These are phyloP conservation scores for Caloboletus firmus DNA, from an alignment of 1,284 basidiomycete genomes.

Conservation along the genomic window DNA sequence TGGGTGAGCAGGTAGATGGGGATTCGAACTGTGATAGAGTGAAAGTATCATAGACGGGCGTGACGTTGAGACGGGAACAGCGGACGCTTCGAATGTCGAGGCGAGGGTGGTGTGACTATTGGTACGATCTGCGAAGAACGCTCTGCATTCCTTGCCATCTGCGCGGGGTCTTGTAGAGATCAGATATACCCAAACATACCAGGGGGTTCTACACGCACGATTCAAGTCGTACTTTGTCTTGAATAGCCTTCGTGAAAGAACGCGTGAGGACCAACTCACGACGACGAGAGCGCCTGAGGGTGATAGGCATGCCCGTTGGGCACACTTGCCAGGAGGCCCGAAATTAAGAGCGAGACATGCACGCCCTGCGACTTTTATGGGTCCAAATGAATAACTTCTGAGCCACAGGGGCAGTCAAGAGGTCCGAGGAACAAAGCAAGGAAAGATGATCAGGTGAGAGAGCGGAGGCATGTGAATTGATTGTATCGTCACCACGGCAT, in stretches of 20 bases:
- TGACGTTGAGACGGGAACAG: conserved; percentile 14
- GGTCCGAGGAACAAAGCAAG: conserved; percentile 12
- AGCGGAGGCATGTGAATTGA: conserved; percentile 9
- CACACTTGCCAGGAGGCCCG: conserved; percentile 12
- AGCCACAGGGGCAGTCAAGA: conserved; percentile 34
- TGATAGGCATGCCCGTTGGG: conserved; percentile 36
- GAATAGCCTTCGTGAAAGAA: conserved; percentile 38
- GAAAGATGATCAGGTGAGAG: conserved; percentile 8
- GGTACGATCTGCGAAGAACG: conserved; percentile 26
- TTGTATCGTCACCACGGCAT: not conserved
- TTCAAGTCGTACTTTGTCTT: conserved; percentile 36
- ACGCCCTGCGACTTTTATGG: conserved; percentile 33
- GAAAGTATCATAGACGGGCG: conserved; percentile 32
- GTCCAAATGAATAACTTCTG: conserved; percentile 12
- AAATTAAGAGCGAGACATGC: conserved; percentile 13
- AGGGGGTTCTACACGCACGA: conserved; percentile 24
- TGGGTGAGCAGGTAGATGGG: conserved; percentile 39
- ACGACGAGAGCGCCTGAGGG: conserved; percentile 39
- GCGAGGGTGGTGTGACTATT: conserved; percentile 12
- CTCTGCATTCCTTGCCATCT: conserved; percentile 24
- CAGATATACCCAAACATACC: not conserved
- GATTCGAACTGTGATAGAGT: conserved; percentile 22
- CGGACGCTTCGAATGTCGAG: conserved; percentile 12
- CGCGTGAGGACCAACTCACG: conserved; percentile 37
- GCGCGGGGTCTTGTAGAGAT: conserved; percentile 15